Evolutionary conservation across 2,329 filamentous ascomycete genomes (phyloP).

Genomic region (Hypoxylon sp.): DNA sequence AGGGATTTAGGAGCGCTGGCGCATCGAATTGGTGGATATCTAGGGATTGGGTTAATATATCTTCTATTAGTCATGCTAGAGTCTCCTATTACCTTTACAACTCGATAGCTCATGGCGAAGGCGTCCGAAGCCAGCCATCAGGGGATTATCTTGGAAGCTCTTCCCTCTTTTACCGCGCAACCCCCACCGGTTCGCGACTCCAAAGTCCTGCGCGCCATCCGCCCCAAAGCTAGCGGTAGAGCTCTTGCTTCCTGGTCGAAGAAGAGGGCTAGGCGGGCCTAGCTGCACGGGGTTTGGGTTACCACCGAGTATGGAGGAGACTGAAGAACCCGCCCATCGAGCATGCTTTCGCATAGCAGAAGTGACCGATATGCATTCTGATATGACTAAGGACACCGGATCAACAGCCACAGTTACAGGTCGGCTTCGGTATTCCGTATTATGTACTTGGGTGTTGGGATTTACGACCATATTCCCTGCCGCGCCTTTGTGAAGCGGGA

Average conservation of each 20-base stretch:
- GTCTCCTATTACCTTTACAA: constrained; percentile 76
- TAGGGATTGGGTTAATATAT: constrained; percentile 56
- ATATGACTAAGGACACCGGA: constrained; percentile 92
- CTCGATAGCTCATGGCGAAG: constrained; percentile 88
- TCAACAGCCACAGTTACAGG: constrained; percentile 87
- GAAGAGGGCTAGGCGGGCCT: constrained; percentile 62
- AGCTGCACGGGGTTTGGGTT: constrained; percentile 71
- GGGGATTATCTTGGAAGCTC: constrained; percentile 96
- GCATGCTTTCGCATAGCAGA: constrained; percentile 98
- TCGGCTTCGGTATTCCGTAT: constrained; percentile 72
- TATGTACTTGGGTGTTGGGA: constrained; percentile 51
- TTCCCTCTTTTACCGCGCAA: constrained; percentile 94
- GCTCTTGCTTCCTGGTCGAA: constrained; percentile 61
- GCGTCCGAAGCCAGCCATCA: constrained; percentile 95
- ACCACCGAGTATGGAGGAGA: constrained; percentile 93
- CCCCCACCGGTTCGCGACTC: constrained; percentile 88
- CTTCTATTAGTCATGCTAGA: not conserved
- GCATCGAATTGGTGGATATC: constrained; percentile 93
- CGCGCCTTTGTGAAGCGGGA: constrained; percentile 49
- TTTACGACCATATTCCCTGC: constrained; percentile 38
- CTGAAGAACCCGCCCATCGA: constrained; percentile 94
- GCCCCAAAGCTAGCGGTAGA: constrained; percentile 55
- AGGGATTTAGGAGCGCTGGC: constrained; percentile 89
- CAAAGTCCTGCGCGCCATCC: constrained; percentile 67
- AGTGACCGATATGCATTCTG: constrained; percentile 98